Base-by-base conservation (phyloP, 2,329 filamentous ascomycete species). In the Aspergillus sp. region DNA sequence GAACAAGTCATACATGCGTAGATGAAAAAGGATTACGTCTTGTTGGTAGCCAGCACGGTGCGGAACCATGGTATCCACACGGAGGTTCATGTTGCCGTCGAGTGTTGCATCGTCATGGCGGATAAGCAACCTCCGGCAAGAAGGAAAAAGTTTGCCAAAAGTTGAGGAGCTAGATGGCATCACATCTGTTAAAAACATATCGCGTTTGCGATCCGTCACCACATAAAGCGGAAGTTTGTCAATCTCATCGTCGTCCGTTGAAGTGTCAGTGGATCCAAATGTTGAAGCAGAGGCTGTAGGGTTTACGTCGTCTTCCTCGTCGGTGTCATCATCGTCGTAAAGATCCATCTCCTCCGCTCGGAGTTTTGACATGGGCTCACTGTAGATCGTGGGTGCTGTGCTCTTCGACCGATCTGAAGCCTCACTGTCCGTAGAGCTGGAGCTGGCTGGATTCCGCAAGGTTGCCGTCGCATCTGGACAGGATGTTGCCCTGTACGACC, bases 11-110 rank as follows among this genome's bases (percentile, higher is more conserved):
- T 96, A 88, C 91, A 99, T 96, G 68, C 92, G 90, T 59, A 98
- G 81, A 74, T 99, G 93, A 76, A 97, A 98, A 48, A 99, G 86
- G 5, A 87, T 90, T 67, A 90, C 84, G 65, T 86, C 86, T 62
- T 86, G 84, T 62, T 84, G 84, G 52, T 77, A 76, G 43, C 82
- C 80, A 41, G 84, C 83, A 24, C 83, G 82, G 24, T 79, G 77
- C 24, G 79, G 76, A 46, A 90, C 84, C 62, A 90, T 80, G 6
- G 91, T 93, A 71, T 96, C 93, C 58, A 98, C 83, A 33, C 93
- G 88, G 57, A 99, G 82, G 72, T 98, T 98, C 91, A 97, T 96
- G 80, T 97, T 96, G 37, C 93, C 93, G 72, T 99, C 93, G 4
- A 88, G 77, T 0, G 92, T 95, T 49, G 90, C 86, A 75, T 97